A percentile compares a stretch with the other conserved stretches of the same genome.
phyloP scores from a whole-genome alignment of 1,139 yeast genomes.

The Blastobotrys apis region DNA sequence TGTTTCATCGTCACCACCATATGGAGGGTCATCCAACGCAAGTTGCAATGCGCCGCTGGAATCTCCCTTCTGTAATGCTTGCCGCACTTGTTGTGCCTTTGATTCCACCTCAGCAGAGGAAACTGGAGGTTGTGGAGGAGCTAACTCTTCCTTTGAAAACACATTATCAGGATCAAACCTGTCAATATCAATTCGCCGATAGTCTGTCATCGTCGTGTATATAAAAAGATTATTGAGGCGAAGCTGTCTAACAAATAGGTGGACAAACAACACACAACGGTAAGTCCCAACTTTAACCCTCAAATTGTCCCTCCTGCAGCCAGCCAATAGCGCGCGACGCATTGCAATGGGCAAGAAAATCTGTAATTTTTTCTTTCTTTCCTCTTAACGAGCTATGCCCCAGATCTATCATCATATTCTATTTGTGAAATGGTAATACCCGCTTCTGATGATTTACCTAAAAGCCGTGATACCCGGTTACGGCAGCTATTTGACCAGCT shows the following conservation, averaged over 20 bases:
- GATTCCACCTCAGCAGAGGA: conserved; percentile 52
- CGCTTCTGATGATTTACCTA: background rate
- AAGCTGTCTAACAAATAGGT: too few relatives aligned
- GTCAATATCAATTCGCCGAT: conserved; percentile 85
- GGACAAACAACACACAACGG: too few relatives aligned
- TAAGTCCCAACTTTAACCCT: too few relatives aligned
- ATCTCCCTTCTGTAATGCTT: conserved; percentile 67
- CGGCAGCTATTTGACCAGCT: conserved; percentile 20
- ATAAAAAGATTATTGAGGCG: background rate
- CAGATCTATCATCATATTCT: too few relatives aligned
- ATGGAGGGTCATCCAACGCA: conserved; percentile 74
- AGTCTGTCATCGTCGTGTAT: conserved; percentile 23
- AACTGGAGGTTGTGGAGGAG: conserved; percentile 47
- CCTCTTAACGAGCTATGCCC: background rate
- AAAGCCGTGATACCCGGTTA: conserved; percentile 11
- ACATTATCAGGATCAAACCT: conserved; percentile 80
- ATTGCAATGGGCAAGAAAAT: background rate
- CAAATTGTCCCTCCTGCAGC: background rate
- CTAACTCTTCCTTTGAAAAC: conserved; percentile 58
- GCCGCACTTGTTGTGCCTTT: conserved; percentile 55
- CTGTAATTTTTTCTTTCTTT: background rate
- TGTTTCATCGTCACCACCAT: conserved; percentile 60
- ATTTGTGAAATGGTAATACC: conserved; percentile 2
- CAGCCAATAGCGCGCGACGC: conserved; percentile 1
- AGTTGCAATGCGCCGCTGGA: conserved; percentile 59